Base-by-base conservation (phyloP, 73 alveolate species). In the Vitrella brassicaformis region DNA sequence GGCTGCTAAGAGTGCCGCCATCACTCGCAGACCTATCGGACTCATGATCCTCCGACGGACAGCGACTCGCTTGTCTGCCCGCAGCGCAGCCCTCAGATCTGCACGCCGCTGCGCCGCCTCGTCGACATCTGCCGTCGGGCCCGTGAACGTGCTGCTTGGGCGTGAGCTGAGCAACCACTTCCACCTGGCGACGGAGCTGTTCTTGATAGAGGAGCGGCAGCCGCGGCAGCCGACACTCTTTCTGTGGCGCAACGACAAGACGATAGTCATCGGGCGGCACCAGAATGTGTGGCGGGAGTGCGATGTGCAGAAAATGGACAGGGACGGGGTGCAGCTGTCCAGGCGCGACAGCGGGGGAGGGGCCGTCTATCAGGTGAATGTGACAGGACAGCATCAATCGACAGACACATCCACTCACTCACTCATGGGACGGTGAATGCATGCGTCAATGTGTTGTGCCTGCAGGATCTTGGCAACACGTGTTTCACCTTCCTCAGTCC, bases 281-380 rank as follows among this genome's bases (percentile, higher is more conserved):
- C 84, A 92, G 75, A 92, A 92, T 75, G 95, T 96, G 27, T 92
- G 96, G 96, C 87, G 88, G 71, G 98, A 92, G 80, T 90, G 96
- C 85, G 84, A 87, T 68, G 86, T 90, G 28, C 47, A 88, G 31
- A 70, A 47, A n/a, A 70, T 88, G 78, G 87, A 90, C 26, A 71
- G 66, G 45, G 94, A 90, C 70, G 81, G 81, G 26, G 88, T 91
- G 32, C 27, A 73, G 46, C 73, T 90, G 27, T 86, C 89, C 28
- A 80, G 96, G 65, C 74, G 93, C 73, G 84, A 89, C 70, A 78
- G 90, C 28, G 98, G 98, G 25, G 98, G 98, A 30, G 98, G 98
- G 10, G 95, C 97, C 66, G 96, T 92, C n/a, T 92, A 92, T 66
- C 85, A n/a, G 66, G 73, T 39, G 87, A 80, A 27, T 80, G 72